Base-by-base conservation (phyloP, 345 rosid genomes). In the Citrus maxima region DNA sequence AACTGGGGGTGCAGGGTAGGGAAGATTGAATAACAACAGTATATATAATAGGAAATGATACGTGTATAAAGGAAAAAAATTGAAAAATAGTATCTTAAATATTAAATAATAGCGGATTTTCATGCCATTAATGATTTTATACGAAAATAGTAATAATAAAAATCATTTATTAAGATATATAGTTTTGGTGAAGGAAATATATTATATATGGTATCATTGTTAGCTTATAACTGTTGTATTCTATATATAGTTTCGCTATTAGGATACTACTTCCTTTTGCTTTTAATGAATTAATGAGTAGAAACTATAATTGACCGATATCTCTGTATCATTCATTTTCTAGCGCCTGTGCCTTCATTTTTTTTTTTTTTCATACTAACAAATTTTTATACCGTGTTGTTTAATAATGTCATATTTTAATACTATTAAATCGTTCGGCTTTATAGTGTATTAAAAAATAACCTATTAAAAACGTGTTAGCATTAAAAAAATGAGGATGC, bases 341-440 rank as follows among this genome's bases (percentile, higher is more conserved):
- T 0, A 40, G 3, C 0, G 3, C 0, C 0, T 0, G 4, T 0
- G 1, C 0, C 3, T 0, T 40, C 12, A 9, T 40, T 38, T 6
- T 37, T 38, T 7, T 38, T 0, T n/a, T n/a, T n/a, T n/a, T 40
- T 2, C 3, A 40, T 2, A 0, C 1, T 4, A 0, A 40, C 0
- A 40, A 10, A 0, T 0, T 40, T 40, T 40, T 40, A 40, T 10
- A 2, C 1, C 0, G 3, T 40, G 0, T 10, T 40, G 0, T 38
- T 38, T 8, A 38, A 38, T 38, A 9, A 40, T 2, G 1, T 9
- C 1, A 40, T 0, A 40, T 40, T 40, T 40, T 40, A 40, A 40
- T 10, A 2, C 1, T 10, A 40, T 40, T 40, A 40, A 40, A 40
- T 40, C 1, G 4, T 0, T 0, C 13, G 46, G 1, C 3, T 40